Conservation (phyloP, 2,329 filamentous ascomycete species). For the Fusarium cicatricum region DNA sequence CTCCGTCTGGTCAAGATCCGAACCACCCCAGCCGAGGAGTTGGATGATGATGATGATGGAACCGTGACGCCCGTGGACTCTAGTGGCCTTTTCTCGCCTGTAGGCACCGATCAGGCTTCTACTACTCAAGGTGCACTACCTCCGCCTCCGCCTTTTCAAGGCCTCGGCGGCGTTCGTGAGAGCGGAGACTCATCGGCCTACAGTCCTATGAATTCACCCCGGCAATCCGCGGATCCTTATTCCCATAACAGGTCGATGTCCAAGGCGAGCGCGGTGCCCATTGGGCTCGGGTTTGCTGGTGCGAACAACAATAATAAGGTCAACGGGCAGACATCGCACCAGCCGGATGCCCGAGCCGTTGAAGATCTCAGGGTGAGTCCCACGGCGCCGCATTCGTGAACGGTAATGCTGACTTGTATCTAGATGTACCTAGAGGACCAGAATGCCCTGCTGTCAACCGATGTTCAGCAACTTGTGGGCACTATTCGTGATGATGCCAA, state of each 20-base stretch:
- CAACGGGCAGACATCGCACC: constrained; percentile 52
- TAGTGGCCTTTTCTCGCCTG: constrained; percentile 72
- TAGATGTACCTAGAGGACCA: constrained; percentile 84
- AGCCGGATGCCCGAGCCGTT: constrained; percentile 50
- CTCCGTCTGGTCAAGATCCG: constrained; percentile 85
- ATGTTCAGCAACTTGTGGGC: constrained; percentile 81
- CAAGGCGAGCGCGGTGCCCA: constrained; percentile 45
- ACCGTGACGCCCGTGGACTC: constrained; percentile 72
- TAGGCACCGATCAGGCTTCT: constrained; percentile 51
- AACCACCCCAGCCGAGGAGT: constrained; percentile 74
- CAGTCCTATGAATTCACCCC: constrained; percentile 75
- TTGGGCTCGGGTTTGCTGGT: constrained; percentile 48
- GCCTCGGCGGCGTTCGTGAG: constrained; percentile 61
- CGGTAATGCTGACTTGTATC: constrained; percentile 5
- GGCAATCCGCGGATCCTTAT: constrained; percentile 61
- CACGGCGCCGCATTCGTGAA: neutral
- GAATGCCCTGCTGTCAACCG: constrained; percentile 79
- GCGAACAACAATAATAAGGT: constrained; percentile 47
- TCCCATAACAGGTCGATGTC: constrained; percentile 41
- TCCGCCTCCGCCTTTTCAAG: constrained; percentile 65
- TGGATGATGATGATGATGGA: constrained; percentile 80
- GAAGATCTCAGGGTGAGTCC: constrained; percentile 59
- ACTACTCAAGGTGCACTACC: constrained; percentile 52
- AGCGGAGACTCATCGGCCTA: constrained; percentile 78
- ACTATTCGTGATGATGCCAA: constrained; percentile 72